A percentile compares a stretch with the other conserved stretches of the same genome.
These are phyloP conservation scores for Umbelopsis sp. DNA, from an alignment of 192 early-diverging fungal species.

Conservation along the genomic window DNA sequence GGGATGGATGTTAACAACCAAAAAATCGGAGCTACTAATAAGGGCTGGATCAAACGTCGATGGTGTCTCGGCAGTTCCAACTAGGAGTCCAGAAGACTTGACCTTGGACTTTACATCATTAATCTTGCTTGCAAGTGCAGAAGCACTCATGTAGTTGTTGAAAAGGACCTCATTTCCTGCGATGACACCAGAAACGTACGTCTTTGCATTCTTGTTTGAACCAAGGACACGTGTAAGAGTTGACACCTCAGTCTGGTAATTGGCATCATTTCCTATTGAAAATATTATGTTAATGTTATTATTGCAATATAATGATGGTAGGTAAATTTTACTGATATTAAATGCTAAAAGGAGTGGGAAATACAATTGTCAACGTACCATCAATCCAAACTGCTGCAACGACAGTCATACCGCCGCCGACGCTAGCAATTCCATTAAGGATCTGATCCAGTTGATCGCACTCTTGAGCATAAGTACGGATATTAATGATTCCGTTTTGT, in stretches of 20 bases:
- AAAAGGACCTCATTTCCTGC: constrained; percentile 34
- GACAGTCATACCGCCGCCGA: constrained; percentile 29
- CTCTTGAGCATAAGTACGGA: constrained; percentile 41
- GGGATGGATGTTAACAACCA: constrained; percentile 60
- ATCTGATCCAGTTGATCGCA: constrained; percentile 28
- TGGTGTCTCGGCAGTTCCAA: constrained; percentile 59
- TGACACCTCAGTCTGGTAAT: constrained; percentile 24
- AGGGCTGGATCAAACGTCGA: constrained; percentile 36
- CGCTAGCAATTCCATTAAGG: constrained; percentile 20
- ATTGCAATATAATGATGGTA: too few relatives aligned
- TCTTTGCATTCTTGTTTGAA: background rate
- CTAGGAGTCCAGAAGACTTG: constrained; percentile 21
- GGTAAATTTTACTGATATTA: too few relatives aligned
- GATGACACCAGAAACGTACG: constrained; percentile 22
- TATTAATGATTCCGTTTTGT: constrained; percentile 21
- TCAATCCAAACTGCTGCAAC: constrained; percentile 36
- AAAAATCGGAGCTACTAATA: constrained; percentile 53
- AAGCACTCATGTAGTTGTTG: background rate
- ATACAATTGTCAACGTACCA: constrained; percentile 1
- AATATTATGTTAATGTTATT: too few relatives aligned
- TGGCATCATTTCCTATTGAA: background rate
- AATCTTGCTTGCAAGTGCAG: constrained; percentile 24
- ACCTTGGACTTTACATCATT: constrained; percentile 23
- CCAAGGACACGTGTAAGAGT: background rate
- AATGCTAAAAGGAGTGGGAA: too few relatives aligned